These are phyloP conservation scores for peach (Prunus persica) DNA, from an alignment of 306 rosid genomes.

Conservation along the genomic window DNA sequence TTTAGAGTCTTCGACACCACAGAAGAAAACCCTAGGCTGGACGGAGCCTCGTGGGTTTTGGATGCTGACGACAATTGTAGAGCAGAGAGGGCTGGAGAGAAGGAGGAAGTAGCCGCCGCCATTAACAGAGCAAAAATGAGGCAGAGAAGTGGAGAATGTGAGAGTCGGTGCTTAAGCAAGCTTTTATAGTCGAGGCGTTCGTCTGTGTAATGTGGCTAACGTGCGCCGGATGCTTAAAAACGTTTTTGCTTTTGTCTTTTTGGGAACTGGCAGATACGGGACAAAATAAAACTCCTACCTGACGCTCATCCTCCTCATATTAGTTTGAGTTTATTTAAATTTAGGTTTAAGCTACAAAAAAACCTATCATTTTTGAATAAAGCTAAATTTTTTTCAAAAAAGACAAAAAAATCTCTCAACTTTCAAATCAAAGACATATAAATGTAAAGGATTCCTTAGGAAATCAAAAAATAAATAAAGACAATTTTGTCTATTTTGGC, in stretches of 20 bases:
- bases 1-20: constrained; percentile 25
- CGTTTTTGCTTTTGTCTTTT: not conserved
- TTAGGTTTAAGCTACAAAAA: no score
- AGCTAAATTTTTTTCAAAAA: no score
- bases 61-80: constrained; percentile 14
- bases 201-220: not conserved
- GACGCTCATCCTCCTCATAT: not conserved
- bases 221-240: not conserved
- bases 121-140: not conserved
- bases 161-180: not conserved
- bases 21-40: constrained; percentile 33
- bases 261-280: not conserved
- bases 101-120: constrained; percentile 48
- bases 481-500: no score
- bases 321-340: no score
- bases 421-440: no score
- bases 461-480: no score
- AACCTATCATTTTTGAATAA: no score
- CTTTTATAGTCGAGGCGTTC: not conserved
- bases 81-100: constrained; percentile 30
- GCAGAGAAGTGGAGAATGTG: not conserved
- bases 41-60: constrained; percentile 3
- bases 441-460: no score
- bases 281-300: no score
- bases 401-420: no score